Evolutionary conservation across 1,284 basidiomycete genomes (phyloP).

Genomic region (Takashimella tepidaria): DNA sequence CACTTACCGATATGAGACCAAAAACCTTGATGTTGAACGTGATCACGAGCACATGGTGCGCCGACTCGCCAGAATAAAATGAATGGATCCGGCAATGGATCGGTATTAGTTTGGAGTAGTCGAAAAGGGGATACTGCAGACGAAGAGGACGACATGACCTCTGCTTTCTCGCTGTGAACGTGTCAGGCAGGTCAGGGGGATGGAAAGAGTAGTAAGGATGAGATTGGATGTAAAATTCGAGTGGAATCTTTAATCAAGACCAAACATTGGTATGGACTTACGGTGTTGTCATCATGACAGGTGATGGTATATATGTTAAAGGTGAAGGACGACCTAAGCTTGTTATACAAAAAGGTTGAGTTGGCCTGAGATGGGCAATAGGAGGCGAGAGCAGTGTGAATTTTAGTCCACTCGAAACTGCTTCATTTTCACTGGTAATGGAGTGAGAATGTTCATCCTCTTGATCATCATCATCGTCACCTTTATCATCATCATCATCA

Average conservation of each 20-base stretch:
- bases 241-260: no score
- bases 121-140: not conserved
- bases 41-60: not conserved
- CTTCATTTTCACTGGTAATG: no score
- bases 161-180: not conserved
- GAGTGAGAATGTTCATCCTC: not conserved
- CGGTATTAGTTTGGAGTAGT: not conserved
- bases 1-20: constrained; percentile 5
- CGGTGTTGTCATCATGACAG: no score
- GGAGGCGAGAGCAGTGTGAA: no score
- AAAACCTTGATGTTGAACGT: constrained; percentile 1
- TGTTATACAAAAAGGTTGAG: no score
- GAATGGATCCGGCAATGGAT: not conserved
- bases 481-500: not conserved
- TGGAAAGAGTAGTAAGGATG: no score
- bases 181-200: not conserved
- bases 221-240: no score
- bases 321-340: no score
- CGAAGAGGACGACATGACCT: not conserved
- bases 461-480: not conserved
- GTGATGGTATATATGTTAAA: no score
- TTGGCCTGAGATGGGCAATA: no score
- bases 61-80: not conserved
- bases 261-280: no score
- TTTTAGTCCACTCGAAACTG: no score